Evolutionary conservation across 2,329 filamentous ascomycete genomes (phyloP), one percentile per base, ranked within the genome.

Genomic region (Aspergillus caelatus): DNA sequence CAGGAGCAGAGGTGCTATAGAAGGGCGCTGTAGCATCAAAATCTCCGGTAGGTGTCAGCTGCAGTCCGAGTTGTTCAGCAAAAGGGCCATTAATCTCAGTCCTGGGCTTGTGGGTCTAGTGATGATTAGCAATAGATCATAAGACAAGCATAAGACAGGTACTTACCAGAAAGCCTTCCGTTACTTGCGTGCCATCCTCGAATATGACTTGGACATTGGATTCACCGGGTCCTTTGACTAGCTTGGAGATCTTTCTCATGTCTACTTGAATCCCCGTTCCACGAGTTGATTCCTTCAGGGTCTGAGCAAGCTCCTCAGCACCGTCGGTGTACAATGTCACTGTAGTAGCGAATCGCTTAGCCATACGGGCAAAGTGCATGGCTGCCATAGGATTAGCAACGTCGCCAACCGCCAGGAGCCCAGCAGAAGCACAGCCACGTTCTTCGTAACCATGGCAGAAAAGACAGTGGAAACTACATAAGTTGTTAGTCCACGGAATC

Each of bases 1-100:
- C 61, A 5, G 58, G 30, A n/a, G 60, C 54, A 19, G 50, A 57
- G 4, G 65, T 58, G 52, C 61, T 61, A 32, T 58, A 54, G 26
- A 61, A 61, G 4, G 58, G 61, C 6, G 41, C 45, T 3, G n/a
- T 54, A 5, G 56, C 36, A 19, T 63, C 55, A 8, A 62, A 43
- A 5, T 61, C 45, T 2, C 53, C 61, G 12, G 39, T 45, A 8
- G 41, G 48, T 23, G 57, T 39, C 34, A 58, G 14, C 21, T 58
- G 54, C 8, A 62, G 28, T 1, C 61, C 50, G 5, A 59, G 56
- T 26, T 64, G 62, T 3, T 26, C 28, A 0, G 50, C 58, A 5
- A 64, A 64, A 14, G 59, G 56, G 3, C 55, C 62, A 21, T 57
- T 62, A 14, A 62, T 26, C 12, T 52, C 45, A 2, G 46, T 54